Percentiles rank a stretch among this genome's conserved stretches.
These are phyloP conservation scores for Lasiosphaeris hirsuta DNA, from an alignment of 495 filamentous ascomycete species.

Conservation along the genomic window DNA sequence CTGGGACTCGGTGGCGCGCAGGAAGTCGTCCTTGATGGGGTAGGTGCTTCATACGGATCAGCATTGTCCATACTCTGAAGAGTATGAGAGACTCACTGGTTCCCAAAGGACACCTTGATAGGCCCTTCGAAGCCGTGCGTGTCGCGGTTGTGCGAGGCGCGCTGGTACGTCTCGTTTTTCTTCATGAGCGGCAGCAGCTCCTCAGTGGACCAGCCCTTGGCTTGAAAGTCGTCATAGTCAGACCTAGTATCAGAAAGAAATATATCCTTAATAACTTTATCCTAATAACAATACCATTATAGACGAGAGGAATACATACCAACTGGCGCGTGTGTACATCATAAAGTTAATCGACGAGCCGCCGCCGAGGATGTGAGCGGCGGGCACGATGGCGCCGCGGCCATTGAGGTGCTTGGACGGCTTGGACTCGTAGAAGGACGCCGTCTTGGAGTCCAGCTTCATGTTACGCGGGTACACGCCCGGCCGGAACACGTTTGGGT, in stretches of 20 bases:
- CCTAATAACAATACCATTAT: not conserved
- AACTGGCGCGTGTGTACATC: constrained; percentile 39
- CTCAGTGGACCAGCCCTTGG: constrained; percentile 76
- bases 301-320: no score
- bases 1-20: constrained; percentile 73
- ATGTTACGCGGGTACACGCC: constrained; percentile 65
- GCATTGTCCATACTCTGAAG: not conserved
- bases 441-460: constrained; percentile 74
- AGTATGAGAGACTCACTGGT: constrained; percentile 45
- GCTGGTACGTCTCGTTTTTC: constrained; percentile 82
- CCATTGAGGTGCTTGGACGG: constrained; percentile 71
- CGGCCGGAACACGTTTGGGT: constrained; percentile 77
- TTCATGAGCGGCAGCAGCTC: constrained; percentile 77
- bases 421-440: constrained; percentile 75
- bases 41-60: constrained; percentile 43
- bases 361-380: constrained; percentile 73
- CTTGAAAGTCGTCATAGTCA: constrained; percentile 81
- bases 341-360: constrained; percentile 83
- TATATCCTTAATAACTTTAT: no score
- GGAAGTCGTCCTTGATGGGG: constrained; percentile 72
- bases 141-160: constrained; percentile 70
- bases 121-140: constrained; percentile 77
- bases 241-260: constrained; percentile 74
- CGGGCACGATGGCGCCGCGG: constrained; percentile 71
- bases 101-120: constrained; percentile 83